Conservation (phyloP, 441 rosid genomes). For the Adansonia madagascariensis region DNA sequence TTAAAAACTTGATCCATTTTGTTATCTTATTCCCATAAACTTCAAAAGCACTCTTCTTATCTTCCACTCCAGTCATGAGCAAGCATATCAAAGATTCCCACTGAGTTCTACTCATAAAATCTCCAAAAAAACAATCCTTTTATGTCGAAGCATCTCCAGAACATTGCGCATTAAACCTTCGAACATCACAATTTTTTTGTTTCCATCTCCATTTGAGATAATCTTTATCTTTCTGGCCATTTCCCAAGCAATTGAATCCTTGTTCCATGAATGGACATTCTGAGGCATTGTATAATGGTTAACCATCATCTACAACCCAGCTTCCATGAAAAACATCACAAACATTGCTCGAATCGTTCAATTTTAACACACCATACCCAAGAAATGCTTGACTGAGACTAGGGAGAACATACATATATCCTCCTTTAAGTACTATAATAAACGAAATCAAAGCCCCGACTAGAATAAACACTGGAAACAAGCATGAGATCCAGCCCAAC, state of each 20-base stretch:
- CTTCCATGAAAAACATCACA: slow-evolving; percentile 61
- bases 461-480: slow-evolving; percentile 52
- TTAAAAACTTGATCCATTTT: slow-evolving; percentile 57
- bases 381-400: slow-evolving; percentile 51
- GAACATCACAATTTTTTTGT: slow-evolving; percentile 63
- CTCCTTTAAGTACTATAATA: slow-evolving; percentile 50
- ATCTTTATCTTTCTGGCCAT: slow-evolving; percentile 60
- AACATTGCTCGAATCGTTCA: slow-evolving; percentile 36
- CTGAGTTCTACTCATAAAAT: slow-evolving; percentile 70
- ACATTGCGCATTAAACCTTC: slow-evolving; percentile 47
- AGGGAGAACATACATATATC: slow-evolving; percentile 58
- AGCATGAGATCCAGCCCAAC: slow-evolving; percentile 43
- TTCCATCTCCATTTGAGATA: slow-evolving; percentile 33
- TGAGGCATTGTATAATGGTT: slow-evolving; percentile 69
- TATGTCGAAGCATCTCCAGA: slow-evolving; percentile 60
- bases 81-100: slow-evolving; percentile 73
- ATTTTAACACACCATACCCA: slow-evolving; percentile 42
- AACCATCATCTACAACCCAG: slow-evolving; percentile 57
- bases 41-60: slow-evolving; percentile 60
- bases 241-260: slow-evolving; percentile 69
- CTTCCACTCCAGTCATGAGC: slow-evolving; percentile 71
- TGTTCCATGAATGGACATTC: slow-evolving; percentile 59
- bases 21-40: slow-evolving; percentile 59
- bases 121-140: slow-evolving; percentile 67
- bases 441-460: slow-evolving; percentile 56